These are phyloP conservation scores for Rhodofomes roseus DNA, from an alignment of 1,284 basidiomycete species.

Conservation along the genomic window DNA sequence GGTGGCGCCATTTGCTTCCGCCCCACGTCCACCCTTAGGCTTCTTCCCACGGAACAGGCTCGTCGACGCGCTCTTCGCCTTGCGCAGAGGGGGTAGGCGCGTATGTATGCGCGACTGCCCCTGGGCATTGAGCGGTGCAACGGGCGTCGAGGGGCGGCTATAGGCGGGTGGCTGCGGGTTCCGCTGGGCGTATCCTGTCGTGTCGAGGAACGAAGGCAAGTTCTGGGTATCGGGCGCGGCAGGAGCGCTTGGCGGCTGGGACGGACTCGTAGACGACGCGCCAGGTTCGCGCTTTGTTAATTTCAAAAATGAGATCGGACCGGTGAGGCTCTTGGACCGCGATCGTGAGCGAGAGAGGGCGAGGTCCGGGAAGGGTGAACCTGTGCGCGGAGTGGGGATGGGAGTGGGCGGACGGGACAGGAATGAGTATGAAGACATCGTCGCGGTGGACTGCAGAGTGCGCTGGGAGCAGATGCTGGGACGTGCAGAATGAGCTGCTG, in stretches of 20 bases:
- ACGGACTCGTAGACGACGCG: constrained; percentile 9
- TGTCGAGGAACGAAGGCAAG: constrained; percentile 14
- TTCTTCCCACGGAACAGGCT: constrained; percentile 13
- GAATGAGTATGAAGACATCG: constrained; percentile 5
- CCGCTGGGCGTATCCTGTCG: constrained; percentile 12
- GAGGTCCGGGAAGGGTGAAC: constrained; percentile 9
- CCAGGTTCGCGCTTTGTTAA: constrained; percentile 11
- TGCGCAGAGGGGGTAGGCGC: constrained; percentile 24
- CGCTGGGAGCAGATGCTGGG: constrained; percentile 19
- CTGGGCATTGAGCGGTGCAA: background rate
- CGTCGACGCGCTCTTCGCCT: constrained; percentile 20
- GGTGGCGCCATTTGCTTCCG: background rate
- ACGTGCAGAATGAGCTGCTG: constrained; percentile 13
- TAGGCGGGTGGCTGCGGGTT: constrained; percentile 15
- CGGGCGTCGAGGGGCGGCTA: constrained; percentile 18
- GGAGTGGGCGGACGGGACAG: constrained; percentile 14
- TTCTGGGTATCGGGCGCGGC: background rate
- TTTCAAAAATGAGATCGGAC: constrained; percentile 7
- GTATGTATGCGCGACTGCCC: constrained; percentile 18
- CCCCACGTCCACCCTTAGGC: background rate
- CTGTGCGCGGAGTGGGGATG: constrained; percentile 15
- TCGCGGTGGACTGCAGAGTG: constrained; percentile 9
- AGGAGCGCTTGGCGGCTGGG: constrained; percentile 1
- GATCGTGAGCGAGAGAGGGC: constrained; percentile 10
- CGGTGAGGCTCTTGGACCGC: constrained; percentile 16